Conservation (phyloP, 2,329 filamentous ascomycete genomes). For the Trichoderma sp. region DNA sequence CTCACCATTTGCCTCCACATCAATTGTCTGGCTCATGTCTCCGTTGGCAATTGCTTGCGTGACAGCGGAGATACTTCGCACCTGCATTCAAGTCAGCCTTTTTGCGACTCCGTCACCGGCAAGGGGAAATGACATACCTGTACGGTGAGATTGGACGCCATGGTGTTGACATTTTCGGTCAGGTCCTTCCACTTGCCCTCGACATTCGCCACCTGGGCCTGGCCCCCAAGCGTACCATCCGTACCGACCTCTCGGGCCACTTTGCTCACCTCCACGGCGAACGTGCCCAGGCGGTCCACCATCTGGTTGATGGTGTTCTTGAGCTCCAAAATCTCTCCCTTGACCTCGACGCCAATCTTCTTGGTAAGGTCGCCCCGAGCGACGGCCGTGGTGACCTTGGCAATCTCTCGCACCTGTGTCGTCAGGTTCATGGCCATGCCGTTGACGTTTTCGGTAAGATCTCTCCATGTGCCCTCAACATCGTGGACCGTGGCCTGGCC, state of each 20-base stretch:
- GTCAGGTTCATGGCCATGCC: slow-evolving; percentile 98
- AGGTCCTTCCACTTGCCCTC: slow-evolving; percentile 98
- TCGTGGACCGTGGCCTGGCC: slow-evolving; percentile 95
- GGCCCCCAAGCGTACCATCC: slow-evolving; percentile 89
- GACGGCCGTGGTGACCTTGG: slow-evolving; percentile 93
- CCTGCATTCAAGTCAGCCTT: slow-evolving; percentile 49
- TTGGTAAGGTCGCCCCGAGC: slow-evolving; percentile 91
- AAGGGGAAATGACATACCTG: slow-evolving; percentile 49
- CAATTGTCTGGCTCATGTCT: slow-evolving; percentile 94
- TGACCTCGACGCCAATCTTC: slow-evolving; percentile 92
- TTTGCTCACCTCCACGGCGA: slow-evolving; percentile 95
- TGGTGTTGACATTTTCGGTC: slow-evolving; percentile 84
- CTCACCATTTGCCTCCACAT: slow-evolving; percentile 92
- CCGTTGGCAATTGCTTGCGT: slow-evolving; percentile 94
- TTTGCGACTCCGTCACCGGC: background rate
- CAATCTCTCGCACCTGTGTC: slow-evolving; percentile 96
- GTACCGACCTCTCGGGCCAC: slow-evolving; percentile 95
- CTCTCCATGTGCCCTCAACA: slow-evolving; percentile 95
- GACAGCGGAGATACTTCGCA: slow-evolving; percentile 89
- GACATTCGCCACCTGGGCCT: slow-evolving; percentile 91
- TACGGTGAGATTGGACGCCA: slow-evolving; percentile 68
- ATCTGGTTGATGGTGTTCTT: slow-evolving; percentile 99
- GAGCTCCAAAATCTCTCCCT: slow-evolving; percentile 90
- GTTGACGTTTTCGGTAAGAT: slow-evolving; percentile 94
- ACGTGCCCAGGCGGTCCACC: slow-evolving; percentile 95